Conservation (phyloP, 129 eudicot species). For the Gnaphalium uliginosum region DNA sequence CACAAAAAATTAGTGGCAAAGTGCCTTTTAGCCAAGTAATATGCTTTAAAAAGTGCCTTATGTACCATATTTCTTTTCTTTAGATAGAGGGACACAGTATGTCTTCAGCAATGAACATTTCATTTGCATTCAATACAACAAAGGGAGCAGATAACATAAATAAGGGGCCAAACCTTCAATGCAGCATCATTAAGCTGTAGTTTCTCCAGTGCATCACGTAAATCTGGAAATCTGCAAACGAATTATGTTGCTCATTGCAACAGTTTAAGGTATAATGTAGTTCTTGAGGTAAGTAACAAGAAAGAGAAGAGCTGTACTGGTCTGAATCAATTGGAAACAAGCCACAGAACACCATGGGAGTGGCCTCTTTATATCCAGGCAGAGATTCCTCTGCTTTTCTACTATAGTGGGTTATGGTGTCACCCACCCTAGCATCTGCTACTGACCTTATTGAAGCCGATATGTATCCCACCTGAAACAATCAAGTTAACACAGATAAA, state of each 20-base stretch:
- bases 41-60: not conserved
- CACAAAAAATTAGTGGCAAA: not conserved
- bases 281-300: conserved; percentile 10
- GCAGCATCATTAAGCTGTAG: conserved; percentile 98
- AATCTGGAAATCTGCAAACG: conserved; percentile 63
- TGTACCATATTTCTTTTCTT: not conserved
- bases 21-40: not conserved
- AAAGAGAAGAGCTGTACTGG: conserved; percentile 50
- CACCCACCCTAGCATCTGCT: conserved; percentile 99
- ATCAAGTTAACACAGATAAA: conserved; percentile 2
- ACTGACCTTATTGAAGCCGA: conserved; percentile 97
- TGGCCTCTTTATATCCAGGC: conserved; percentile 94
- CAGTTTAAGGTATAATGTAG: conserved; percentile 7
- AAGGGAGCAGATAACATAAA: conserved; percentile 11
- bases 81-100: not conserved
- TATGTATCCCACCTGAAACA: conserved; percentile 85
- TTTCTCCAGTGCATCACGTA: conserved; percentile 97
- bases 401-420: conserved; percentile 78
- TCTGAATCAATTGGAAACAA: conserved; percentile 94
- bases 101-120: not conserved
- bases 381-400: conserved; percentile 79
- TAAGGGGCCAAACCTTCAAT: conserved; percentile 52
- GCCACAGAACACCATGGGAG: conserved; percentile 99
- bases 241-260: conserved; percentile 3
- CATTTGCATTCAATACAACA: conserved; percentile 7